Base-by-base conservation (phyloP, 164 flowering plant species). In the Stephania japonica region DNA sequence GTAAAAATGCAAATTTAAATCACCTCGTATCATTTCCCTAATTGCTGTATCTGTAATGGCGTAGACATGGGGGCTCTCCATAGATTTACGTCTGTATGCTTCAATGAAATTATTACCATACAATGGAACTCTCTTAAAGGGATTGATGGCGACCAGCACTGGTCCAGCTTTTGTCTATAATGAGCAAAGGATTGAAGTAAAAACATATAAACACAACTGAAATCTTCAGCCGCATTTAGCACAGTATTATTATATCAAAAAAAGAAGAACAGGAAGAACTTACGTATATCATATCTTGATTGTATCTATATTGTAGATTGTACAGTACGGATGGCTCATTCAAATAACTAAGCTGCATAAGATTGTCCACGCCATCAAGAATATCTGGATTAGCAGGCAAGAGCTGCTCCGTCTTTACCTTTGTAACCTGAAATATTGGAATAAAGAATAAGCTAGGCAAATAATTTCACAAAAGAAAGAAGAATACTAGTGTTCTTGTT, bases 91-190 rank as follows among this genome's bases (percentile, higher is more conserved):
- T 86, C 84, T 87, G 69, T 96, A 96, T 65, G 93, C 97, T 79
- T 92, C 93, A 83, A 96, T 87, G 78, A 82, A 93, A 63, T 86
- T 83, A 84, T 88, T 83, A 73, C 99, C 94, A 82, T 96, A 96
- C 75, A 92, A 80, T 23, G 87, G 82, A 67, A 96, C 97, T 85
- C 86, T 79, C 81, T 93, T 93, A 63, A 93, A 96, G 72, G 99
- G 99, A 77, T 96, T 96, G 56, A 96, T 71, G 18, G 99, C 99
- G 79, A 96, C 96, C 86, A 96, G 83, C 56, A 96, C 94, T 56
- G 99, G 99, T 26, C 99, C 99, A 19, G 99, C 99, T 85, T 96
- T 96, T 24, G 99, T 93, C 99, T 96, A 80, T 64, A 75, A 71
- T 38, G 53, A 63, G 77, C 19, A 81, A 32, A 65, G 24, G 66